These are phyloP conservation scores for Stagonosporopsis vannaccii DNA, from an alignment of 2,329 filamentous ascomycete species.

Conservation along the genomic window DNA sequence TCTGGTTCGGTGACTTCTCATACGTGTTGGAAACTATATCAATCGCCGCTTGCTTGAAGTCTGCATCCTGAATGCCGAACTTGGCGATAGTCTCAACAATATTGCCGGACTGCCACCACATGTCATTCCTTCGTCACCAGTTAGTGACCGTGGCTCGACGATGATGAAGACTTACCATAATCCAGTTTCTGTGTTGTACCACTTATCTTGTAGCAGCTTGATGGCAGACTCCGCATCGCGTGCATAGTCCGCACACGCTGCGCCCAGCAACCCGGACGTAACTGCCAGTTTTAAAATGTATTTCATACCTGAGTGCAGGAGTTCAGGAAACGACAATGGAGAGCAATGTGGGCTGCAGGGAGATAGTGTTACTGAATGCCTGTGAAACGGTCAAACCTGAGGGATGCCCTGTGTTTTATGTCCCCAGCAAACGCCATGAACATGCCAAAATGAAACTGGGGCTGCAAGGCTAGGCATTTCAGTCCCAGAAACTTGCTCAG, in stretches of 20 bases:
- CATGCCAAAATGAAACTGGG: conserved; percentile 23
- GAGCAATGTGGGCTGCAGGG: neutral
- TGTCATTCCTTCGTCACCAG: conserved; percentile 20
- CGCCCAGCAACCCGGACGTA: neutral
- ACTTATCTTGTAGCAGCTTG: conserved; percentile 41
- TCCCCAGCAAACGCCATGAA: conserved; percentile 19
- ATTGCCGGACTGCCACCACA: conserved; percentile 51
- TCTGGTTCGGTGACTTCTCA: conserved; percentile 38
- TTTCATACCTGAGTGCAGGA: conserved; percentile 21
- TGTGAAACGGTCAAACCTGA: conserved; percentile 3
- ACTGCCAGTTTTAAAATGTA: conserved; percentile 17
- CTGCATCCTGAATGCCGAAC: conserved; percentile 38
- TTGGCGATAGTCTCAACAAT: conserved; percentile 45
- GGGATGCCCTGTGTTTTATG: conserved; percentile 29
- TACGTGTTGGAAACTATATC: conserved; percentile 46
- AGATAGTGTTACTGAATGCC: neutral
- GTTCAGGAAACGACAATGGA: neutral
- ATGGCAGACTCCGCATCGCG: conserved; percentile 38
- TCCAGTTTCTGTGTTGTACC: conserved; percentile 43
- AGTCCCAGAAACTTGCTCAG: conserved; percentile 22
- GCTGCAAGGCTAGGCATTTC: conserved; percentile 13
- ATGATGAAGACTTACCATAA: conserved; percentile 36
- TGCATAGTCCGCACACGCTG: conserved; percentile 33
- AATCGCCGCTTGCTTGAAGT: conserved; percentile 38
- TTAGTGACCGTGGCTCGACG: neutral